Evolutionary conservation across 1,284 basidiomycete species (phyloP), one percentile per base, ranked within the genome.

Genomic region (Athelia psychrophila): DNA sequence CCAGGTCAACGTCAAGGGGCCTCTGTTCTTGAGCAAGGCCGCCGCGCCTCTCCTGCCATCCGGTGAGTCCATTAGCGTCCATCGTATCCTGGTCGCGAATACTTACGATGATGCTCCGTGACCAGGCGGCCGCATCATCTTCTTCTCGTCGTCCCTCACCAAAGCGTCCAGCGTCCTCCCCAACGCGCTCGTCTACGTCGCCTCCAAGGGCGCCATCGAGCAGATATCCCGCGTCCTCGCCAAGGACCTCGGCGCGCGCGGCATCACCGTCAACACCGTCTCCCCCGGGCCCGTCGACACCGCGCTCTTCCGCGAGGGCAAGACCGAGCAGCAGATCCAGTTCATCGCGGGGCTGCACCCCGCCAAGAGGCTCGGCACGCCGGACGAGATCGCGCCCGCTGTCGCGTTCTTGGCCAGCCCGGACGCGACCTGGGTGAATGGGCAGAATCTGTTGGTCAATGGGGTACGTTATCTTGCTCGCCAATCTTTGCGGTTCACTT

Each of bases 191-290:
- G 67, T 76, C 49, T 83, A 82, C 61, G 69, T 74, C 48, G 74
- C 77, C 16, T 73, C 78, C 2, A 84, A 85, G 62, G 82, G 78
- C 40, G 80, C 81, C 1, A 66, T 83, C 50, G 80, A 83, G 58
- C 81, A 83, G 55, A 67, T 83, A 48, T 68, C 75, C n/a, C 76
- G 80, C n/a, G 74, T 81, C 19, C 74, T 84, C 18, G 75, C 80
- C 2, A 81, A 82, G 56, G 78, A 82, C 57, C 70, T 83, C 35
- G 81, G 80, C 1, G 57, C 68, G 6, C 65, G 70, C 5, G 77
- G 76, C 3, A 74, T 84, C 56, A 81, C 77, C 0, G 81, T 84
- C 46, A 85, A 86, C 67, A 74, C 75, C 18, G 63, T 85, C 49
- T 75, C 77, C 0, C 80, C 80, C 16, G 79, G 81, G 0, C 79